Conservation (phyloP, 768 basidiomycete species). For the Boletus coccyginus region DNA sequence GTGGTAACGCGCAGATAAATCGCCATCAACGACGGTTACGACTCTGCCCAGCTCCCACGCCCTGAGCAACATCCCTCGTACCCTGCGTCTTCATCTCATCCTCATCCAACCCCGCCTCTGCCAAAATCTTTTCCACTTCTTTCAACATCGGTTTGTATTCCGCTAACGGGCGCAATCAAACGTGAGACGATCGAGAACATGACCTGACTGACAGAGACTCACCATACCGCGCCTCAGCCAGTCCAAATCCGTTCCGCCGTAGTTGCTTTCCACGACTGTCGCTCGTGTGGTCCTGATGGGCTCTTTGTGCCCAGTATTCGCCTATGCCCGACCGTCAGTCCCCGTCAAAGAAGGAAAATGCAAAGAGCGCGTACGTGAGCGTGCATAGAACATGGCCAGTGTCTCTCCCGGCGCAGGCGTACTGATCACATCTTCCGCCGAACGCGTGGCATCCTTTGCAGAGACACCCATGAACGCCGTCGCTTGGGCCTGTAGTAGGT, state of each 20-base stretch:
- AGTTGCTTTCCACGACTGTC: slow-evolving; percentile 77
- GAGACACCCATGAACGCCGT: slow-evolving; percentile 62
- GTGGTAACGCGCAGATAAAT: not conserved
- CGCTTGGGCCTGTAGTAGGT: slow-evolving; percentile 44
- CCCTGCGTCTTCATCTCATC: slow-evolving; percentile 71
- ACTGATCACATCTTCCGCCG: slow-evolving; percentile 68
- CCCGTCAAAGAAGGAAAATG: not conserved
- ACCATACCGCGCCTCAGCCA: slow-evolving; percentile 77
- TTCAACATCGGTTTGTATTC: slow-evolving; percentile 78
- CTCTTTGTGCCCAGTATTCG: slow-evolving; percentile 79
- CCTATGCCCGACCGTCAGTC: slow-evolving; percentile 37
- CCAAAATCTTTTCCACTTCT: slow-evolving; percentile 80
- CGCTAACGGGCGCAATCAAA: slow-evolving; percentile 35
- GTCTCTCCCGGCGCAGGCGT: slow-evolving; percentile 87
- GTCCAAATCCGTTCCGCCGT: slow-evolving; percentile 70
- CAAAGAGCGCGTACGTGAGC: slow-evolving; percentile 55
- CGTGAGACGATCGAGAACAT: not conserved
- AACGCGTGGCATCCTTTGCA: slow-evolving; percentile 49
- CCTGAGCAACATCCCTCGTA: slow-evolving; percentile 35
- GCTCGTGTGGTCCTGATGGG: slow-evolving; percentile 46
- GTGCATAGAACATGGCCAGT: slow-evolving; percentile 77
- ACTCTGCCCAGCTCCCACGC: slow-evolving; percentile 45
- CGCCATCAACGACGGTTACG: slow-evolving; percentile 42
- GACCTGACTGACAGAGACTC: not conserved
- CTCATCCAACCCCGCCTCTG: slow-evolving; percentile 81